Evolutionary conservation across 1,284 basidiomycete species (phyloP).

Genomic region (Heterobasidion parviporum): DNA sequence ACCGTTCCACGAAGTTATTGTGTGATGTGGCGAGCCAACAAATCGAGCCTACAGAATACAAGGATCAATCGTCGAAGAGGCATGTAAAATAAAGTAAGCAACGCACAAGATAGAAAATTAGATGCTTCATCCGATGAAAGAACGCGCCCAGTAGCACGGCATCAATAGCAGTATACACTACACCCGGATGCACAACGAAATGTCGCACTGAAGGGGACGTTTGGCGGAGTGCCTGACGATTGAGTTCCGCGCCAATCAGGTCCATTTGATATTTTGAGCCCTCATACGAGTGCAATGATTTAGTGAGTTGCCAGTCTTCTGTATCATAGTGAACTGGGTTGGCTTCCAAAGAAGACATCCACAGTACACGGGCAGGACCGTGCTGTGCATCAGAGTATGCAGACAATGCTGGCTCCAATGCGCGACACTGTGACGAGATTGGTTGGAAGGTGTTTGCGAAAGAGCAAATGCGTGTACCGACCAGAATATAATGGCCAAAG

Average conservation of each 20-base stretch:
- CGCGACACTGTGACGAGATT: conserved; percentile 41
- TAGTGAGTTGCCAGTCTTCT: conserved; percentile 68
- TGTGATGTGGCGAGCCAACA: conserved; percentile 57
- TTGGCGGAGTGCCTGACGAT: conserved; percentile 27
- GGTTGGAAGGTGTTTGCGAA: neutral
- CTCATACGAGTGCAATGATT: conserved; percentile 60
- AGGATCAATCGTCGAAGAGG: neutral
- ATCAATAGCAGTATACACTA: conserved; percentile 63
- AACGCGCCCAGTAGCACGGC: conserved; percentile 39
- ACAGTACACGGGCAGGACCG: conserved; percentile 58
- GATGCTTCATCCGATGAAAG: conserved; percentile 43
- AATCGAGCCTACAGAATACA: conserved; percentile 44
- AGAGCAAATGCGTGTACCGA: conserved; percentile 29
- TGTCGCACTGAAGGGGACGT: conserved; percentile 39
- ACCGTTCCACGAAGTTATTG: conserved; percentile 51
- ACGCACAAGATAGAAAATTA: conserved; percentile 67
- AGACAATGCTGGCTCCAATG: conserved; percentile 41
- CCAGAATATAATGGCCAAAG: conserved; percentile 77
- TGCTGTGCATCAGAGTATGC: conserved; percentile 21
- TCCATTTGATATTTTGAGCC: conserved; percentile 78
- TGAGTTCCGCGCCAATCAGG: conserved; percentile 56
- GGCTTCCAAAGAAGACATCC: conserved; percentile 75
- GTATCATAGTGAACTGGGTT: conserved; percentile 44
- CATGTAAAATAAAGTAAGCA: neutral
- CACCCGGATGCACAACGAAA: conserved; percentile 66